Evolutionary conservation across 2,329 filamentous ascomycete species (phyloP).

Genomic region (Claviceps sp.): DNA sequence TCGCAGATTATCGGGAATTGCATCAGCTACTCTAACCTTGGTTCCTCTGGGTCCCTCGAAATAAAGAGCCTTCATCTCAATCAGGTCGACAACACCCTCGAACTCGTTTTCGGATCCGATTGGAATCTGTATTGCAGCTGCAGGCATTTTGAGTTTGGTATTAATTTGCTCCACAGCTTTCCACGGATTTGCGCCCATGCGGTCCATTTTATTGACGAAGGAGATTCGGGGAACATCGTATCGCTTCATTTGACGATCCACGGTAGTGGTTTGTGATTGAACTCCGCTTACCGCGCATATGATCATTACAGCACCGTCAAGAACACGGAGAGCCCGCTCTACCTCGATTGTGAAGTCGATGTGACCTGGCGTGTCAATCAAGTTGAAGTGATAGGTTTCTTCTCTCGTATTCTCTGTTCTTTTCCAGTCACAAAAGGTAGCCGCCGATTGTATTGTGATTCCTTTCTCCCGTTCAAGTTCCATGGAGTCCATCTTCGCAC

Average conservation of each 20-base stretch:
- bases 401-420: conserved; percentile 76
- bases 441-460: conserved; percentile 96
- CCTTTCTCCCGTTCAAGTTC: conserved; percentile 96
- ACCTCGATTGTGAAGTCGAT: conserved; percentile 99
- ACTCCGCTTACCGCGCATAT: conserved; percentile 94
- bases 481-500: conserved; percentile 99
- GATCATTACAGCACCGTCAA: conserved; percentile 97
- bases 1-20: conserved; percentile 69
- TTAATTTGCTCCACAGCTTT: conserved; percentile 98
- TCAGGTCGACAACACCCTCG: conserved; percentile 80
- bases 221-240: conserved; percentile 94
- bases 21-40: conserved; percentile 58
- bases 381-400: conserved; percentile 89
- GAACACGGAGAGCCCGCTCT: conserved; percentile 82
- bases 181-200: conserved; percentile 96
- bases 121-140: conserved; percentile 86
- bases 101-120: conserved; percentile 90
- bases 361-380: conserved; percentile 97
- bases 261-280: conserved; percentile 94
- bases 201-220: conserved; percentile 99
- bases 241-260: conserved; percentile 95
- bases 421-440: conserved; percentile 94
- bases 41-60: conserved; percentile 77
- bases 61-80: conserved; percentile 87
- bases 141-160: conserved; percentile 82